Evolutionary conservation across 306 rosid genomes (phyloP).

Genomic region (Begonia loranthoides): DNA sequence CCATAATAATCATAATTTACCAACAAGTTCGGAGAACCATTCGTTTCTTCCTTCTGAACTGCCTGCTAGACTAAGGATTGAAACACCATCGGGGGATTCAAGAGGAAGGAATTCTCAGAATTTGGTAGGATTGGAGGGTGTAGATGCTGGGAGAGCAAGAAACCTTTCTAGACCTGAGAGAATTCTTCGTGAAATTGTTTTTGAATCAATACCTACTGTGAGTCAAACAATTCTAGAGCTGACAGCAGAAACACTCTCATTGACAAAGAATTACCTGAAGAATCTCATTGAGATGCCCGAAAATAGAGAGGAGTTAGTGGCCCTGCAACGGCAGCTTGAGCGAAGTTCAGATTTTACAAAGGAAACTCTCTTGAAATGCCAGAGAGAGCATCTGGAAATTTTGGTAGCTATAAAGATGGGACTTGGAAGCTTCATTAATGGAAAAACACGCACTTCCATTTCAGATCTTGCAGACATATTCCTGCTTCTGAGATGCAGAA

Average conservation of each 20-base stretch:
- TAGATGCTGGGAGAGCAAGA: conserved; percentile 44
- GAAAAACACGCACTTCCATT: conserved; percentile 28
- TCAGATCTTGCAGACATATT: conserved; percentile 66
- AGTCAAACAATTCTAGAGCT: conserved; percentile 65
- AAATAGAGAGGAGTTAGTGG: conserved; percentile 64
- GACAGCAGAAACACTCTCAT: conserved; percentile 39
- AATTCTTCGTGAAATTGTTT: conserved; percentile 45
- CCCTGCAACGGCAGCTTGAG: conserved; percentile 52
- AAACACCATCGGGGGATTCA: conserved; percentile 58
- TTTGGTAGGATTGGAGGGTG: conserved; percentile 44
- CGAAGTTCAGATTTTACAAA: conserved; percentile 69
- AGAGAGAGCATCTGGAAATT: conserved; percentile 55
- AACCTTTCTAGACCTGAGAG: conserved; percentile 54
- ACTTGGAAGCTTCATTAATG: conserved; percentile 45
- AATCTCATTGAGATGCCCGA: conserved; percentile 54
- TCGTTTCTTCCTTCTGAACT: conserved; percentile 90
- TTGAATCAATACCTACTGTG: conserved; percentile 44
- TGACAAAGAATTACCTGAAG: conserved; percentile 50
- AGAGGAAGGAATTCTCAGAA: conserved; percentile 75
- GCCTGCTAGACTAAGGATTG: conserved; percentile 72
- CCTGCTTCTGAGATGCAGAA: conserved; percentile 66
- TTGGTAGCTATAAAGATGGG: conserved; percentile 76
- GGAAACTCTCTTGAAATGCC: conserved; percentile 73
- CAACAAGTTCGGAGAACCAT: conserved; percentile 68
- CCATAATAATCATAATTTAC: conserved; percentile 30